phyloP scores from a whole-genome alignment of 2,329 filamentous ascomycete species.

The Aureobasidium sp. region DNA sequence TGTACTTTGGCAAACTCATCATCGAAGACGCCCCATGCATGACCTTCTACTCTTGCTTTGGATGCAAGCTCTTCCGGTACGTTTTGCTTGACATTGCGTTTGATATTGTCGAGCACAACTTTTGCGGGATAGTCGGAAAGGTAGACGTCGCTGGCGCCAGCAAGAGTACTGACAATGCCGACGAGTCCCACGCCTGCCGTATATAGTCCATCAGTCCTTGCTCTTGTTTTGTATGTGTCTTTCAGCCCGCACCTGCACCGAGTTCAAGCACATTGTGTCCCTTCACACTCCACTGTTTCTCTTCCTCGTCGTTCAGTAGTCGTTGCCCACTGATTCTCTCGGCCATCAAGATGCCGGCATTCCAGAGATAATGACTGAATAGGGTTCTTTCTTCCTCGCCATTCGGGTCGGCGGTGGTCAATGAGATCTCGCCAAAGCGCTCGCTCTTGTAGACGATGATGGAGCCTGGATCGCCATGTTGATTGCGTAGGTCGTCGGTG shows the following conservation, averaged over 20 bases:
- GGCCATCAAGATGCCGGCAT: conserved; percentile 44
- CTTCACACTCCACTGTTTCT: conserved; percentile 38
- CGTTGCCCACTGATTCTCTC: conserved; percentile 32
- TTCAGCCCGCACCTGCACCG: conserved; percentile 53
- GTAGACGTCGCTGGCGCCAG: conserved; percentile 38
- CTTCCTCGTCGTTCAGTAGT: conserved; percentile 19
- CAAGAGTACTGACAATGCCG: conserved; percentile 37
- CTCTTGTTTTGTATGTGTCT: conserved; percentile 15
- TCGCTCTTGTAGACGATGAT: conserved; percentile 46
- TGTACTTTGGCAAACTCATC: conserved; percentile 31
- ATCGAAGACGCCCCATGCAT: conserved; percentile 54
- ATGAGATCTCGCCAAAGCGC: conserved; percentile 29
- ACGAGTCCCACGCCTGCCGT: conserved; percentile 36
- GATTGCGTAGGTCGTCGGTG: conserved; percentile 57
- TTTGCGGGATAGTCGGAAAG: conserved; percentile 62
- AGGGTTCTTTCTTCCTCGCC: conserved; percentile 48
- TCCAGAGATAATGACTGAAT: conserved; percentile 69
- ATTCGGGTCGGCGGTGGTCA: conserved; percentile 36
- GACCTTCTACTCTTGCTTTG: conserved; percentile 42
- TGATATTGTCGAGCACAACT: conserved; percentile 52
- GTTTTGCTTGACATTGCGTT: conserved; percentile 49
- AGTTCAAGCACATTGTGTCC: conserved; percentile 53
- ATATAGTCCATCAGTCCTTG: conserved; percentile 15
- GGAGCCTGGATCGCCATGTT: conserved; percentile 55
- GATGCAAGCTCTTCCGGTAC: conserved; percentile 33